Evolutionary conservation across 2,329 filamentous ascomycete species (phyloP).

Genomic region (Fusarium heterosporum): DNA sequence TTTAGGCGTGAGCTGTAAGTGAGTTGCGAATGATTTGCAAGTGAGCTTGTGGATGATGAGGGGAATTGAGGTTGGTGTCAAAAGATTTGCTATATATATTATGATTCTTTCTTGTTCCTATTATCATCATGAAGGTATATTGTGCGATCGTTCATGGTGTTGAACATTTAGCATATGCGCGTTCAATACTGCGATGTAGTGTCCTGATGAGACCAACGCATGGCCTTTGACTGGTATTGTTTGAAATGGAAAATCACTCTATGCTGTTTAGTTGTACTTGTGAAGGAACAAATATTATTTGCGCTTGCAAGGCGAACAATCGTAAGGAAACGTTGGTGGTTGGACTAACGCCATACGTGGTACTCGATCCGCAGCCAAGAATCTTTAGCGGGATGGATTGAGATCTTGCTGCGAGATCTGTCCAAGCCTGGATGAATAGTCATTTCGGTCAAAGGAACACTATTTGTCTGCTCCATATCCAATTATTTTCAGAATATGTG

Average conservation of each 20-base stretch:
- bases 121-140: neutral
- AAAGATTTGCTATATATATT: neutral
- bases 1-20: too few species aligned
- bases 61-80: neutral
- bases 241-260: neutral
- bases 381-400: neutral
- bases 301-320: neutral
- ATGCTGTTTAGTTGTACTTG: neutral
- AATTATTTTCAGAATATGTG: neutral
- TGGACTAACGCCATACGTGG: neutral
- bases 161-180: neutral
- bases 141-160: slow-evolving; percentile 1
- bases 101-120: neutral
- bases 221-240: neutral
- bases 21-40: too few species aligned
- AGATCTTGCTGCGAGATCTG: neutral
- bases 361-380: neutral
- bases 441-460: neutral
- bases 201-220: neutral
- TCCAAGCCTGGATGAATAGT: neutral
- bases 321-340: neutral
- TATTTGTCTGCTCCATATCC: neutral
- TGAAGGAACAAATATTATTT: neutral
- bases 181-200: neutral
- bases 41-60: neutral